Evolutionary conservation across 2,329 filamentous ascomycete genomes (phyloP), one percentile per base, ranked within the genome.

Genomic region (Verticillium alfalfae): DNA sequence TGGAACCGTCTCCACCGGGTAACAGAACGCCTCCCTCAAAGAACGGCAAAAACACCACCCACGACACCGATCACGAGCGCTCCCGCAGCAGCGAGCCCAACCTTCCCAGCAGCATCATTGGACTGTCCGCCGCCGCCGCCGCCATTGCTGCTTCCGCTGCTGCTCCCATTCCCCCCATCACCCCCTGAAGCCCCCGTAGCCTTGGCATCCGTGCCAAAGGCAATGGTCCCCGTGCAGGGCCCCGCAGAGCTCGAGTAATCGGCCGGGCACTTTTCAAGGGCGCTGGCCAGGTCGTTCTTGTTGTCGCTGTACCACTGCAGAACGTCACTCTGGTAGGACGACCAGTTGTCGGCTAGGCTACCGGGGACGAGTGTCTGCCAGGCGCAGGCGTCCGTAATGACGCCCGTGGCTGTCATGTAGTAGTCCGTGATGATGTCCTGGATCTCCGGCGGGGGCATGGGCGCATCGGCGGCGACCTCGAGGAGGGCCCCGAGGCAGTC

Each of bases 221-320:
- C 45, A 26, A 60, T 60, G n/a, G 59, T 56, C 49, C 36, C 37
- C 38, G 59, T 56, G 49, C 59, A 60, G 16, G 59, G 49, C 13
- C 45, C 49, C 8, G 39, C 59, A n/a, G 31, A 36, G 59, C 49
- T 56, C 45, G 34, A 34, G 36, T 56, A 39, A 10, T 60, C 59
- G 9, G n/a, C 36, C 5, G 59, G 59, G 59, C 59, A 60, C 7
- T 56, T 31, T 3, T 16, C 34, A 3, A 60, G 54, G 5, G 49
- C 45, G 36, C 49, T 60, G 31, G 34, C 38, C 10, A 60, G n/a
- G 16, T 38, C 16, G 45, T 26, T 37, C 34, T 49, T 12, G 59
- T 60, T 41, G 12, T 15, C 49, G 49, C 22, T 60, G 59, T 36
- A 60, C 59, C 59, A 60, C 18, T 49, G 39, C 38, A 60, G 16